phyloP scores from a whole-genome alignment of 768 basidiomycete genomes.

The Kwoniella sp. region DNA sequence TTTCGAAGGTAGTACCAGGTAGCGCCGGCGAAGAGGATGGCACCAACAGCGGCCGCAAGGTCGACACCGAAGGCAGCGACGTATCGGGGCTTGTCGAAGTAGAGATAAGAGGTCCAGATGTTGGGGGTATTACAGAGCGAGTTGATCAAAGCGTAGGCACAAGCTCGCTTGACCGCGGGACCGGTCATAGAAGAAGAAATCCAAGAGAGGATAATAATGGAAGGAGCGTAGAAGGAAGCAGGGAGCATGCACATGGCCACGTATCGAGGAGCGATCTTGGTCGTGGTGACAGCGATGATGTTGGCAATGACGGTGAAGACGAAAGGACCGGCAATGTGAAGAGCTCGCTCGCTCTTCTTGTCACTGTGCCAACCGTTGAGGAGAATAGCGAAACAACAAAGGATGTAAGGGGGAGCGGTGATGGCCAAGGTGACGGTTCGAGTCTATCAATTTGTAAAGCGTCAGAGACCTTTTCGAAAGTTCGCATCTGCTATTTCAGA shows the following conservation, averaged over 20 bases:
- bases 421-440: constrained; percentile 46
- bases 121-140: constrained; percentile 45
- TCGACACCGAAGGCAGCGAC: constrained; percentile 51
- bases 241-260: constrained; percentile 51
- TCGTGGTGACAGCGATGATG: constrained; percentile 39
- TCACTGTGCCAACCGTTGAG: constrained; percentile 50
- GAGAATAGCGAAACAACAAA: constrained; percentile 47
- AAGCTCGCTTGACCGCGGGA: constrained; percentile 50
- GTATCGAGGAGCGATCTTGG: constrained; percentile 47
- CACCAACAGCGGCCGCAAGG: constrained; percentile 45
- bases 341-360: constrained; percentile 40
- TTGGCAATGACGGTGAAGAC: constrained; percentile 13
- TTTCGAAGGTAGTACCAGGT: constrained; percentile 45
- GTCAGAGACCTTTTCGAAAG: neutral
- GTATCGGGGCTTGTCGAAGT: constrained; percentile 49
- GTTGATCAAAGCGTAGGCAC: constrained; percentile 51
- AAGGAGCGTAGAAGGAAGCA: constrained; percentile 46
- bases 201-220: constrained; percentile 52
- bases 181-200: constrained; percentile 46
- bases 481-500: neutral
- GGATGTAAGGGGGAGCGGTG: constrained; percentile 52
- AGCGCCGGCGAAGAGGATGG: constrained; percentile 34
- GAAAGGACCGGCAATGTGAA: constrained; percentile 27
- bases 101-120: constrained; percentile 54
- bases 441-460: constrained; percentile 3